Conservation (phyloP, 495 filamentous ascomycete genomes). For the Parmelia sp. region DNA sequence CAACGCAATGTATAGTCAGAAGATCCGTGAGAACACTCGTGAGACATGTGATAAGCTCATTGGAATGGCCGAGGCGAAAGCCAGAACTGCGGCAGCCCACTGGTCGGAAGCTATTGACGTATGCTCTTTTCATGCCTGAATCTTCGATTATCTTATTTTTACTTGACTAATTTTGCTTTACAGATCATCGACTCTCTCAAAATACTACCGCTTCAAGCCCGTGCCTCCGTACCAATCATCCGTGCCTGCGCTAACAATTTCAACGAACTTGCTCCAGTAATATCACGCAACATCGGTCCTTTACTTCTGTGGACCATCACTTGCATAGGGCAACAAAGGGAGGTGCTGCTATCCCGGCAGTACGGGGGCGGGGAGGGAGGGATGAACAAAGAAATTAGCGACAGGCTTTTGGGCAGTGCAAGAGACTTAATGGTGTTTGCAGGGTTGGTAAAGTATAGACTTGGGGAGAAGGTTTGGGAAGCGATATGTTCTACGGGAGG, state of each 20-base stretch:
- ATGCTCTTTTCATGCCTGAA: constrained; percentile 37
- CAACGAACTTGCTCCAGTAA: constrained; percentile 61
- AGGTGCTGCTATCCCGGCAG: constrained; percentile 53
- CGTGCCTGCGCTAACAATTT: constrained; percentile 71
- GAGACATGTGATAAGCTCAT: constrained; percentile 66
- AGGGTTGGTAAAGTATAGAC: constrained; percentile 83
- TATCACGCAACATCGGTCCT: constrained; percentile 80
- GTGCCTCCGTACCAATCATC: constrained; percentile 64
- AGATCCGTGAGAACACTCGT: constrained; percentile 59
- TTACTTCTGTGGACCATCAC: constrained; percentile 88
- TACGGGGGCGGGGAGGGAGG: constrained; percentile 76
- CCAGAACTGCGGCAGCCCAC: constrained; percentile 55
- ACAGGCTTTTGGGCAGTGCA: constrained; percentile 65
- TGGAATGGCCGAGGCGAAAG: constrained; percentile 71
- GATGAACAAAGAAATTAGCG: constrained; percentile 60
- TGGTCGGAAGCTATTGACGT: constrained; percentile 81
- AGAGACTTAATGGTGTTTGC: constrained; percentile 92
- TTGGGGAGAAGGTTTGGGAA: constrained; percentile 71
- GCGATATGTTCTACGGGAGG: constrained; percentile 68
- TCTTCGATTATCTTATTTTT: constrained; percentile 10
- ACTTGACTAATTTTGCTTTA: constrained; percentile 8
- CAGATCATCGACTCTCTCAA: constrained; percentile 67
- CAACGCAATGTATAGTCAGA: constrained; percentile 64
- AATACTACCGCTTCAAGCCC: constrained; percentile 68
- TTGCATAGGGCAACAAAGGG: constrained; percentile 70